These are phyloP conservation scores for Danielia reshetovae DNA, from an alignment of 805 yeast species.

Conservation along the genomic window DNA sequence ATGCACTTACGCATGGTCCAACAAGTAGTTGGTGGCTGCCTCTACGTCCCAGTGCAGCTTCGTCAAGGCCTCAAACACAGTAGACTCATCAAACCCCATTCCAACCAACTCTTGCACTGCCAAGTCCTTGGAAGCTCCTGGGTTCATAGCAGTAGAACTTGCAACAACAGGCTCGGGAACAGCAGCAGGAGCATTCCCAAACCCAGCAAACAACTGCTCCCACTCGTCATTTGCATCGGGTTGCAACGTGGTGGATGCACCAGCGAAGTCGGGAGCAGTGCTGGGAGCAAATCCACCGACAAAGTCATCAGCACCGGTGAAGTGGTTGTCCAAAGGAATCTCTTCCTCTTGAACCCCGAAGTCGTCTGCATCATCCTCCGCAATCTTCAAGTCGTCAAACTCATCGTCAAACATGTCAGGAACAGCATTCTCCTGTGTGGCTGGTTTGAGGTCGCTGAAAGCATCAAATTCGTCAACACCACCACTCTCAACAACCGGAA, in stretches of 20 bases:
- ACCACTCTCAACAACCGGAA: neutral
- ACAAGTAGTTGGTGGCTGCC: slow-evolving; percentile 79
- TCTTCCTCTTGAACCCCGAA: slow-evolving; percentile 20
- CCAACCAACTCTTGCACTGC: slow-evolving; percentile 78
- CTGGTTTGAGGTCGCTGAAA: slow-evolving; percentile 37
- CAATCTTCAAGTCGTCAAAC: slow-evolving; percentile 36
- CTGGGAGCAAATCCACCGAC: slow-evolving; percentile 11
- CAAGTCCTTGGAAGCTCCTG: too few species aligned
- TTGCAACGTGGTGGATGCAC: slow-evolving; percentile 3
- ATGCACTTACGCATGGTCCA: slow-evolving; percentile 57
- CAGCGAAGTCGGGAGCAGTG: slow-evolving; percentile 7
- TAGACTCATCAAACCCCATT: slow-evolving; percentile 78
- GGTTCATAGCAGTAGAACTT: too few species aligned
- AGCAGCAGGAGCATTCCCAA: slow-evolving; percentile 47
- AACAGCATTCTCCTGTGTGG: slow-evolving; percentile 16
- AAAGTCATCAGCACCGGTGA: slow-evolving; percentile 32
- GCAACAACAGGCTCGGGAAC: slow-evolving; percentile 9
- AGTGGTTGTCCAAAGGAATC: slow-evolving; percentile 34
- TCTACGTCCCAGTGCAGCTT: slow-evolving; percentile 71
- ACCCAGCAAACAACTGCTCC: slow-evolving; percentile 91
- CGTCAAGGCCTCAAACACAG: slow-evolving; percentile 65
- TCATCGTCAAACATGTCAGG: slow-evolving; percentile 35
- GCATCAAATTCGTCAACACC: slow-evolving; percentile 27
- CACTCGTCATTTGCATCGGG: slow-evolving; percentile 65
- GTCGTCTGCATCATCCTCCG: slow-evolving; percentile 28